Base-by-base conservation (phyloP, 2,329 filamentous ascomycete species). In the Herpotrichia juniperi region DNA sequence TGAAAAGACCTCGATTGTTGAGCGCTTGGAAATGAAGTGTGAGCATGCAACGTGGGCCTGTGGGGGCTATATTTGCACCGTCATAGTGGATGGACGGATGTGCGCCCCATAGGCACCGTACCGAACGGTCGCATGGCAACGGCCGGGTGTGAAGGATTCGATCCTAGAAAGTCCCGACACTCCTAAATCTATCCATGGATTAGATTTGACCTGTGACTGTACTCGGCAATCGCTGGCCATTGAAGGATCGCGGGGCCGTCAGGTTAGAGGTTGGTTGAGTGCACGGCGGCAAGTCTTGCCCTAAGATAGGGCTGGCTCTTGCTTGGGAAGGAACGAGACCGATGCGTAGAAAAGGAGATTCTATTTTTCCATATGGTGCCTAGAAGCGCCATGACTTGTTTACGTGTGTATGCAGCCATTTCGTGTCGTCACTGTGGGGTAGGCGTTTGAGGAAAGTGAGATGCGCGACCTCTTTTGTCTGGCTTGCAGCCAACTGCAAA, bases 171-270 rank as follows among this genome's bases (percentile, higher is more conserved):
- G 28, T 54, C 40, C 34, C 43, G 34, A 39, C 42, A 51, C 45
- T 42, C 47, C 48, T 54, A 59, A 54, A 47, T 51, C 56, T 49
- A 59, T 50, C 19, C 37, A 24, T 5, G 37, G 37, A 40, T 40
- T 24, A 40, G 43, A 43, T 40, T 47, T 51, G 46, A 30, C 28
- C 11, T 35, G 43, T 16, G 19, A 28, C 37, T 37, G 37, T 25
- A 49, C 46, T 49, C 37, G 46, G 46, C 37, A 49, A 42, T 49
- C 46, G 46, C 26, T 30, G 31, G 32, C n/a, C 21, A 10, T n/a
- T 19, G 16, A 37, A 37, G 34, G 16, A 37, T 37, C 34, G 16
- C 34, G 34, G 16, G 17, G n/a, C 5, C 3, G 34, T 21, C n/a
- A n/a, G n/a, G n/a, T 10, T 34, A 34, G 31, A 34, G 16, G 31